Evolutionary conservation across 108 stramenopile species (phyloP), one percentile per base, ranked within the genome.

Genomic region (Discostella stelligeroides): DNA sequence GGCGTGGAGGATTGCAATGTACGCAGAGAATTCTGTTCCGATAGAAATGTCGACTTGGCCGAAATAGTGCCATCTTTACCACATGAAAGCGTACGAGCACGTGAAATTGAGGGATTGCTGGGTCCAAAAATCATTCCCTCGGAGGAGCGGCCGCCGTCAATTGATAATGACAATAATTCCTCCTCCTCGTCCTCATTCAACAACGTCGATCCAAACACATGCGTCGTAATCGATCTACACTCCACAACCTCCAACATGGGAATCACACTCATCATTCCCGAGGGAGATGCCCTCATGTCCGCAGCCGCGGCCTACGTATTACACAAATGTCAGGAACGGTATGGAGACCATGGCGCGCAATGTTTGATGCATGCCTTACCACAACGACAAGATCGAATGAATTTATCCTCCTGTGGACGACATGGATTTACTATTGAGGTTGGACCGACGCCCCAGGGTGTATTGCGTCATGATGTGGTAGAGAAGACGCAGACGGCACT

Each of bases 221-320:
- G 91, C 78, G 59, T 95, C 7, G 75, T 90, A 14, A 67, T 95
- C 37, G 94, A 95, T 66, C 77, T 95, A 12, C 94, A 95, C 63
- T 83, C 87, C 7, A 92, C 94, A 0, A 95, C 94, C 0, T 73
- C 83, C 11, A 92, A 92, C 69, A 95, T 92, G 91, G 90, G 90
- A 34, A 78, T 80, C 12, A 85, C 90, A 12, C 61, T 94, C 11
- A 94, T 94, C 50, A 80, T 89, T 34, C 86, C 86, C 20, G 77
- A 81, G 57, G 88, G 85, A 7, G 88, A 92, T 55, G 62, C 72
- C 2, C 57, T 87, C 29, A 89, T 87, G 80, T 74, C 85, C 0
- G 77, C 82, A 39, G 86, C 84, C n/a, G 91, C 91, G 10, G 91
- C 91, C 10, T 89, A 92, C 57, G 87, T 92, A 21, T 34, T 83